phyloP scores from a whole-genome alignment of 345 rosid species.

The Aquilaria sinensis region DNA sequence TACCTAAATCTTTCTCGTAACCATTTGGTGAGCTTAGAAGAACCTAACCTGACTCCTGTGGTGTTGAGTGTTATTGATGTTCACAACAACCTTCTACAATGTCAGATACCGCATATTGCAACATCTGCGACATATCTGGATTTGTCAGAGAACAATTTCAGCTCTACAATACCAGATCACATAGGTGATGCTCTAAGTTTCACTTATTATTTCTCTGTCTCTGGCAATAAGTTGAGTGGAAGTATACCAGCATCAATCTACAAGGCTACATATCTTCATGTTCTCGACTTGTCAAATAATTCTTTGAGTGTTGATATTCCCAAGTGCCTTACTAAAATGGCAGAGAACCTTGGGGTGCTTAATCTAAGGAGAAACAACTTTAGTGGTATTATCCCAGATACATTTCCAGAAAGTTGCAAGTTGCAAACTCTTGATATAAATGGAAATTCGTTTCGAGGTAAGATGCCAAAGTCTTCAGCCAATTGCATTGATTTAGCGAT shows the following conservation, averaged over 20 bases:
- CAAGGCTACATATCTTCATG: slow-evolving; percentile 7
- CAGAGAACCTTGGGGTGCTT: not conserved
- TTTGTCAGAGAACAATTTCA: slow-evolving; percentile 26
- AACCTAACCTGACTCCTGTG: not conserved
- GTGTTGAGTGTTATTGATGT: slow-evolving; percentile 17
- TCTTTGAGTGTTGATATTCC: slow-evolving; percentile 27
- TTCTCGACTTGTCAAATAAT: slow-evolving; percentile 41
- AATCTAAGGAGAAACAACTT: slow-evolving; percentile 9
- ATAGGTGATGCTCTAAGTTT: slow-evolving; percentile 5
- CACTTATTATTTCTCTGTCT: slow-evolving; percentile 17
- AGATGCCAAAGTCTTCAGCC: slow-evolving; percentile 22
- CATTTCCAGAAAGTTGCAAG: slow-evolving; percentile 8
- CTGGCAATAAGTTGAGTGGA: slow-evolving; percentile 26
- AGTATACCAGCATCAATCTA: slow-evolving; percentile 29
- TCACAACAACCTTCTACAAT: slow-evolving; percentile 22
- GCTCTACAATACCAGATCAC: slow-evolving; percentile 13
- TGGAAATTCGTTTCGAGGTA: slow-evolving; percentile 24
- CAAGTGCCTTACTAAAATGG: slow-evolving; percentile 11
- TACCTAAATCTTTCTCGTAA: slow-evolving; percentile 16
- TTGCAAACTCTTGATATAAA: slow-evolving; percentile 31
- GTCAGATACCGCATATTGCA: slow-evolving; percentile 17
- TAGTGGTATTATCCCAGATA: slow-evolving; percentile 5
- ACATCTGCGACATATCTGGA: slow-evolving; percentile 10
- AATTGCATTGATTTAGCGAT: slow-evolving; percentile 30
- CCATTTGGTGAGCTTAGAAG: slow-evolving; percentile 6